Conservation (phyloP, 2,329 filamentous ascomycete genomes). For the Cladophialophora psammophila region DNA sequence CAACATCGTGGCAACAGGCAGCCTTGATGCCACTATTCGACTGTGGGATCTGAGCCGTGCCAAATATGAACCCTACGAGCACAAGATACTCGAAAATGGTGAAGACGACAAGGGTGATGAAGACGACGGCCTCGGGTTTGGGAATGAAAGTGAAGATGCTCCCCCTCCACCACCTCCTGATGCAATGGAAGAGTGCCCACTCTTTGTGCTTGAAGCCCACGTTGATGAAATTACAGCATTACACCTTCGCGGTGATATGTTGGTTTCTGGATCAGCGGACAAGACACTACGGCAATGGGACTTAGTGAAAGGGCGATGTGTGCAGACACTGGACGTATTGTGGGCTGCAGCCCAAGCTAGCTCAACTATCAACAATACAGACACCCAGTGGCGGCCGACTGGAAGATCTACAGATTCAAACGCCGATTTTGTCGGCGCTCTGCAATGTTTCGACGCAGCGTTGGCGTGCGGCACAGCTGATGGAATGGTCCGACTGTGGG, state of each 20-base stretch:
- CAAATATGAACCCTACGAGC: constrained; percentile 76
- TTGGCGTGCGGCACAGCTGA: constrained; percentile 96
- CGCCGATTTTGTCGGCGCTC: constrained; percentile 90
- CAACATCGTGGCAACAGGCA: constrained; percentile 92
- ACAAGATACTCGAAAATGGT: constrained; percentile 55
- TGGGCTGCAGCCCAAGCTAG: constrained; percentile 95
- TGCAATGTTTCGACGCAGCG: constrained; percentile 96
- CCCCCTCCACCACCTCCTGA: constrained; percentile 72
- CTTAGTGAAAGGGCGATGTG: constrained; percentile 92
- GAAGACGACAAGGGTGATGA: constrained; percentile 56
- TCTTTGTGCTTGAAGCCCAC: constrained; percentile 89
- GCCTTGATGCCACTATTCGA: constrained; percentile 90
- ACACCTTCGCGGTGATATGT: constrained; percentile 84
- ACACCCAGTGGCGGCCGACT: constrained; percentile 73
- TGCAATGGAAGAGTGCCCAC: constrained; percentile 85
- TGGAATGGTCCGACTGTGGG: constrained; percentile 96
- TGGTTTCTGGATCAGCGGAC: constrained; percentile 95
- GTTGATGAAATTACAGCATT: constrained; percentile 94
- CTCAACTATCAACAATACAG: constrained; percentile 62
- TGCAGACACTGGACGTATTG: constrained; percentile 96
- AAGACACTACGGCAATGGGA: constrained; percentile 99
- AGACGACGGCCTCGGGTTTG: constrained; percentile 74
- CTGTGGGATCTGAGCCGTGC: constrained; percentile 94
- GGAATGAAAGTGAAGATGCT: constrained; percentile 72
- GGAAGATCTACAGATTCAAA: constrained; percentile 68